These are phyloP conservation scores for Coniochaeta prunicola DNA, from an alignment of 2,329 filamentous ascomycete genomes.

Conservation along the genomic window DNA sequence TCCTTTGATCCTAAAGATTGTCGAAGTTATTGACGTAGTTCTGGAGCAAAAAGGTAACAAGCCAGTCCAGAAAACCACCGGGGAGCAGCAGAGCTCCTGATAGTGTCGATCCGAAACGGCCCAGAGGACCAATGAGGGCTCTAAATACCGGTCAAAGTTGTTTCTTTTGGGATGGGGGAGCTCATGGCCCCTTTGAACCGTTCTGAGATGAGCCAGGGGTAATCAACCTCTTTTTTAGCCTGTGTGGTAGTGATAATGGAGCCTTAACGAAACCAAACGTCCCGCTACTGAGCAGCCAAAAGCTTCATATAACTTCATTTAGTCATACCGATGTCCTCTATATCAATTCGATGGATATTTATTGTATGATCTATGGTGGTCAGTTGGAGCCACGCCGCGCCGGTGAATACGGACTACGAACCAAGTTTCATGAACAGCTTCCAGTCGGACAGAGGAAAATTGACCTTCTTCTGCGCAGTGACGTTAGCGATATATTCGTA, in stretches of 20 bases:
- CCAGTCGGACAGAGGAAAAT: background rate
- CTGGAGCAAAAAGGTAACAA: no score
- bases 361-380: background rate
- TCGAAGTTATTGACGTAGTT: no score
- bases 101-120: no score
- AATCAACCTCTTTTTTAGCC: constrained; percentile 12
- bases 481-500: background rate
- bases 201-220: background rate
- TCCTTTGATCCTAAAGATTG: no score
- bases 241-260: background rate
- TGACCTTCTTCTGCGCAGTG: background rate
- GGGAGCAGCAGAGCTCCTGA: no score
- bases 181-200: background rate
- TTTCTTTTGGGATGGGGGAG: background rate
- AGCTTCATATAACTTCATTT: constrained; percentile 2
- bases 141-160: background rate
- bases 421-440: background rate
- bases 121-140: background rate
- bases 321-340: background rate
- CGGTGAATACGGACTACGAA: background rate
- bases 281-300: background rate
- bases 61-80: no score
- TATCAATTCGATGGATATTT: background rate
- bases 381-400: background rate
- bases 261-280: background rate